Conservation (phyloP, 2,329 filamentous ascomycete genomes). For the Alternaria novae-zelandiae region DNA sequence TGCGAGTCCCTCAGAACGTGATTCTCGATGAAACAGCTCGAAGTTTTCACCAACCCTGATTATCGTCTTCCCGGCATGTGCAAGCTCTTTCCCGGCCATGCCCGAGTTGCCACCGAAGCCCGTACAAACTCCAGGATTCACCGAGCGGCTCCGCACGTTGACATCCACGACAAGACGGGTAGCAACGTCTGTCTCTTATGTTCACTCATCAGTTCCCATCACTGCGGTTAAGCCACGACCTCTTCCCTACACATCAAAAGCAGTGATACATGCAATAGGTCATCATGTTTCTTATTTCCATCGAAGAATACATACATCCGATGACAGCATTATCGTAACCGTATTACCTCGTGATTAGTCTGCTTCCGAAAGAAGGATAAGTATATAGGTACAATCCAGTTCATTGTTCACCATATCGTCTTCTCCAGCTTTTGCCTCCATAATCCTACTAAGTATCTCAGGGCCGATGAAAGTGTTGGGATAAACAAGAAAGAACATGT, state of each 20-base stretch:
- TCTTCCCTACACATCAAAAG: neutral
- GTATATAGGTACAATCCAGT: conserved; percentile 30
- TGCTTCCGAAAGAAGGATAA: conserved; percentile 28
- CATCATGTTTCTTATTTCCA: conserved; percentile 21
- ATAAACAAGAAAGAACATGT: conserved; percentile 45
- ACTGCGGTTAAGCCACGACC: neutral
- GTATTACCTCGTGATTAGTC: conserved; percentile 22
- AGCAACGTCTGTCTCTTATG: neutral
- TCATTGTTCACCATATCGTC: conserved; percentile 22
- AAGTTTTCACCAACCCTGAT: neutral
- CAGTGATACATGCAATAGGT: neutral
- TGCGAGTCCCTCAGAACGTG: neutral
- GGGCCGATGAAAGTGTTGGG: conserved; percentile 25
- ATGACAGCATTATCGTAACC: conserved; percentile 18
- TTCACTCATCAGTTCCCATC: neutral
- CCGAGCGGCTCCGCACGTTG: conserved; percentile 16
- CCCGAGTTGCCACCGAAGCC: conserved; percentile 23
- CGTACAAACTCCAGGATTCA: conserved; percentile 16
- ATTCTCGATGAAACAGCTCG: neutral
- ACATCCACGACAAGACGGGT: neutral
- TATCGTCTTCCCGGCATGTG: neutral
- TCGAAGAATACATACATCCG: conserved; percentile 30
- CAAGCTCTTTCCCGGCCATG: conserved; percentile 6
- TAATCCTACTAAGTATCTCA: conserved; percentile 25
- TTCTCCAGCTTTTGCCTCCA: conserved; percentile 12